These are phyloP conservation scores for Leptomonas pyrrhocoris DNA, from an alignment of 208 protist genomes.

Conservation along the genomic window DNA sequence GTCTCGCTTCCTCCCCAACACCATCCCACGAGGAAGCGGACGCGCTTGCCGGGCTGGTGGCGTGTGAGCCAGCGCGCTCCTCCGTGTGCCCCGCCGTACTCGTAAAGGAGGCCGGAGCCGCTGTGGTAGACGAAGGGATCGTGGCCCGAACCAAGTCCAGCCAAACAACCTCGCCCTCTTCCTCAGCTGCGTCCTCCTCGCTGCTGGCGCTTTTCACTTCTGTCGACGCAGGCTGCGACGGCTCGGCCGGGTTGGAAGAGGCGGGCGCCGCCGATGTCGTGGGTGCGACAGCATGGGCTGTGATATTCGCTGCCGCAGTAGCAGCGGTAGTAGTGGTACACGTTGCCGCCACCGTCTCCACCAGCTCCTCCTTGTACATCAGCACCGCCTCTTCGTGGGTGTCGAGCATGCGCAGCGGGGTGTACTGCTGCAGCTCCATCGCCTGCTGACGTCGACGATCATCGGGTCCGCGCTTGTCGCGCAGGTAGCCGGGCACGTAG, in stretches of 20 bases:
- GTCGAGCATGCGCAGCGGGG: slow-evolving; percentile 31
- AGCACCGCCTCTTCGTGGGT: slow-evolving; percentile 6
- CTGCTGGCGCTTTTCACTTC: background rate
- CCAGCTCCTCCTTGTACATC: slow-evolving; percentile 28
- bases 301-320: background rate
- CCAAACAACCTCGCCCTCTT: slow-evolving; percentile 16
- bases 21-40: background rate
- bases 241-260: background rate
- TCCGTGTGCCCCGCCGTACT: background rate
- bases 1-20: background rate
- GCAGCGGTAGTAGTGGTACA: background rate
- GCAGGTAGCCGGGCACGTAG: slow-evolving; percentile 42
- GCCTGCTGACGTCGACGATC: slow-evolving; percentile 31
- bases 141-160: slow-evolving; percentile 25
- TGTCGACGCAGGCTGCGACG: background rate
- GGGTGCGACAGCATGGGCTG: background rate
- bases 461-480: slow-evolving; percentile 47
- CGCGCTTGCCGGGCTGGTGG: background rate
- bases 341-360: background rate
- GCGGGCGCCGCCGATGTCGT: background rate
- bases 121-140: background rate
- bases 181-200: background rate
- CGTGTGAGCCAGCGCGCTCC: background rate
- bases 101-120: too few relatives aligned
- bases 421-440: slow-evolving; percentile 1